Conservation (phyloP, 208 protist species). For the Endotrypanum monterogeii region DNA sequence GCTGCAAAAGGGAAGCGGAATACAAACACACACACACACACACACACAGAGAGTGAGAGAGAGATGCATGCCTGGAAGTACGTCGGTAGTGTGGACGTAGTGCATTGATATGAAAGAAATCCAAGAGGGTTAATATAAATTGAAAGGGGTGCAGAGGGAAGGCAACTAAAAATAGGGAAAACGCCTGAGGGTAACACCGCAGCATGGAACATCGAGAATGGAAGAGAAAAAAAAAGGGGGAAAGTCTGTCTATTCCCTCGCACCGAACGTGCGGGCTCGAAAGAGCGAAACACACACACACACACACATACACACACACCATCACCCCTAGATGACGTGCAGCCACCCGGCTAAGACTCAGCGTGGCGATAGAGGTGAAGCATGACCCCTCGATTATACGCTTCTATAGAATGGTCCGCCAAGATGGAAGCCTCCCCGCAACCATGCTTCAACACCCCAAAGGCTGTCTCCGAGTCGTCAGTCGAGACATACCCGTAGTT, state of each 20-base stretch:
- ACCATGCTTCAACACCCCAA: slow-evolving; percentile 61
- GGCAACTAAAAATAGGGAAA: no score
- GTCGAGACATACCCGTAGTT: slow-evolving; percentile 58
- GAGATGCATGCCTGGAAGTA: not conserved
- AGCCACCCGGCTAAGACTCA: not conserved
- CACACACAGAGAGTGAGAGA: not conserved
- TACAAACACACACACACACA: not conserved
- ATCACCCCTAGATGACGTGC: not conserved
- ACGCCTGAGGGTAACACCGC: no score
- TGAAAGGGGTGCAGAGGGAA: no score
- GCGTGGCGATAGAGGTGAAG: slow-evolving; percentile 51
- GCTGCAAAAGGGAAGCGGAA: not conserved
- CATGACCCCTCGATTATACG: slow-evolving; percentile 72
- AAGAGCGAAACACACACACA: not conserved
- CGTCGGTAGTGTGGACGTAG: no score
- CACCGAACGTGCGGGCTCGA: no score
- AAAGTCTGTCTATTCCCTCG: no score
- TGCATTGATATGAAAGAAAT: no score
- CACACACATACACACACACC: not conserved
- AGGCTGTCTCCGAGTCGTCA: slow-evolving; percentile 60
- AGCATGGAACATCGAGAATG: not conserved
- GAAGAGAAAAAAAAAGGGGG: not conserved
- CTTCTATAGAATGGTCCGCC: slow-evolving; percentile 58
- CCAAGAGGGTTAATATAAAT: no score
- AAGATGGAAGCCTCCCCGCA: slow-evolving; percentile 31